A percentile compares a stretch with the other conserved stretches of the same genome.
Conservation (phyloP, 345 rosid genomes). For the Draba incana region DNA sequence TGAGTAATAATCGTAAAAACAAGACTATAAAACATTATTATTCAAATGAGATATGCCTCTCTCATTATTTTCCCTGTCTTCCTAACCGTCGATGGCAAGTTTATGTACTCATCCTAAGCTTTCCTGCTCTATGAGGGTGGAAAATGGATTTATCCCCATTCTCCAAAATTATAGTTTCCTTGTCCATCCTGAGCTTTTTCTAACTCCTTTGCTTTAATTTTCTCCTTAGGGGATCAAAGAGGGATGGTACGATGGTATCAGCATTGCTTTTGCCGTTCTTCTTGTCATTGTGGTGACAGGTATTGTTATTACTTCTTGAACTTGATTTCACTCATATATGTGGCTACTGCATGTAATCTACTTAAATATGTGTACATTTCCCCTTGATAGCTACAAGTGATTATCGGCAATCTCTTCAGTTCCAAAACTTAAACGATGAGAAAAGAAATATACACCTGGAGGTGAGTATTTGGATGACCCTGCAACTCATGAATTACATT, state of each 20-base stretch:
- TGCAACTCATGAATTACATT: conserved; percentile 17
- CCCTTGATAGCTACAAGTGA: conserved; percentile 82
- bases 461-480: conserved; percentile 49
- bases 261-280: conserved; percentile 93
- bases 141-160: conserved; percentile 20
- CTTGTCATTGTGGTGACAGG: conserved; percentile 97
- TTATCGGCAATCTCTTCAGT: conserved; percentile 96
- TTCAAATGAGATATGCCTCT: conserved; percentile 12
- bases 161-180: conserved; percentile 17
- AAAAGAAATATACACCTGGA: conserved; percentile 91
- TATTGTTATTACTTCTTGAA: conserved; percentile 31
- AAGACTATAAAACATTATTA: background rate
- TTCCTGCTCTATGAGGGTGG: conserved; percentile 18
- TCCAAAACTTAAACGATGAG: conserved; percentile 91
- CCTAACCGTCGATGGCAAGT: background rate
- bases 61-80: conserved; percentile 17
- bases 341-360: conserved; percentile 6
- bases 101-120: background rate
- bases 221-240: conserved; percentile 66
- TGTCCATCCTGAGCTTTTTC: conserved; percentile 29
- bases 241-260: conserved; percentile 99
- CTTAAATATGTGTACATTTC: conserved; percentile 17
- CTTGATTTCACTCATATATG: conserved; percentile 15
- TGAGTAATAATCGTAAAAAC: conserved; percentile 1
- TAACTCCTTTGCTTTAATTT: conserved; percentile 5